phyloP scores from a whole-genome alignment of 176 grass and related monocot genomes.

The Carex pumila region DNA sequence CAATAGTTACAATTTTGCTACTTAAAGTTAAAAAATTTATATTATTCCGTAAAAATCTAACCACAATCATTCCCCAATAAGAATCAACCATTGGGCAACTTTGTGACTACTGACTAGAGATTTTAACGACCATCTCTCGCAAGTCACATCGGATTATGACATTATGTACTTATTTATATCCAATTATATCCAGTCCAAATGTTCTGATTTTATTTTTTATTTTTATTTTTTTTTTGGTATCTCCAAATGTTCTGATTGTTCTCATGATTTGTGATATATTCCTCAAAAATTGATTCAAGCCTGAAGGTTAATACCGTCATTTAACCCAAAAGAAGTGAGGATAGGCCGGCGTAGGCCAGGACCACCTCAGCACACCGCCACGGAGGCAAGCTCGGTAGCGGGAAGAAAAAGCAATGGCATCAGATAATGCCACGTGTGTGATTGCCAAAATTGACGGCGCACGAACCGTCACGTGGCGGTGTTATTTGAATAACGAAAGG shows the following conservation, averaged over 20 bases:
- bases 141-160: conserved; percentile 13
- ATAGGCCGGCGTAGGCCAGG: neutral
- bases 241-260: neutral
- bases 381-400: neutral
- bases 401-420: neutral
- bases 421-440: neutral
- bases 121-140: neutral
- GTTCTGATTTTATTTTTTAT: neutral
- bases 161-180: neutral
- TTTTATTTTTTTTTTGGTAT: too few relatives aligned
- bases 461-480: neutral
- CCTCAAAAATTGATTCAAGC: neutral
- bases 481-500: neutral
- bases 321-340: neutral
- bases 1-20: too few relatives aligned
- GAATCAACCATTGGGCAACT: conserved; percentile 3
- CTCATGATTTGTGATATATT: neutral
- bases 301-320: neutral
- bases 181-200: neutral
- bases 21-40: too few relatives aligned
- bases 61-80: neutral
- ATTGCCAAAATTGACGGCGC: neutral
- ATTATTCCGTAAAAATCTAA: too few relatives aligned
- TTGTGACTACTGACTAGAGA: neutral
- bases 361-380: neutral